phyloP scores from a whole-genome alignment of 1,139 yeast genomes.

The Yamadazyma mexicana region DNA sequence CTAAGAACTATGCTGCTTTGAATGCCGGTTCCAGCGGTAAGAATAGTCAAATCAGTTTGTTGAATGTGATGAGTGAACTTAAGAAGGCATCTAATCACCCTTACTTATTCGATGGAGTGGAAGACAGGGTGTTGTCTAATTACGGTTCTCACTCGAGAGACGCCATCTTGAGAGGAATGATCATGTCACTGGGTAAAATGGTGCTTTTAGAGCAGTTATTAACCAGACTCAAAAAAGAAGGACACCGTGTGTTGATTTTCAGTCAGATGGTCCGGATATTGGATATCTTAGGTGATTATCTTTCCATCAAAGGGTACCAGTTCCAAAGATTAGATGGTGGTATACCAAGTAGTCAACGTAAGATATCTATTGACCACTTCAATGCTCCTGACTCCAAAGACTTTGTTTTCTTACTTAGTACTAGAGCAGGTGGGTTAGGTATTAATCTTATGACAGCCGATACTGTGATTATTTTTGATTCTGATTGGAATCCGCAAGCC shows the following conservation, averaged over 20 bases:
- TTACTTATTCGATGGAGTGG: conserved; percentile 90
- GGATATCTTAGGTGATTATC: conserved; percentile 92
- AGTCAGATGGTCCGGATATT: conserved; percentile 97
- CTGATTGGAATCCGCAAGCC: conserved; percentile 99
- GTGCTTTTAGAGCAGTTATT: conserved; percentile 87
- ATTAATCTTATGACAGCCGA: conserved; percentile 98
- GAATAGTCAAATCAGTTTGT: conserved; percentile 75
- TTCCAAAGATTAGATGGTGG: conserved; percentile 97
- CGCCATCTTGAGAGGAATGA: conserved; percentile 80
- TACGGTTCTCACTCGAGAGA: conserved; percentile 69
- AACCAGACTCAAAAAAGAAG: conserved; percentile 83
- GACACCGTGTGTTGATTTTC: conserved; percentile 92
- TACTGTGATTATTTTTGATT: conserved; percentile 94
- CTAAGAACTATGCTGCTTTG: conserved; percentile 87
- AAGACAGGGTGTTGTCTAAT: conserved; percentile 71
- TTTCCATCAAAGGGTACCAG: conserved; percentile 83
- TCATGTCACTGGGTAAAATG: conserved; percentile 98
- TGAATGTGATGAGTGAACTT: conserved; percentile 92
- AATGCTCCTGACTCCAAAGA: conserved; percentile 93
- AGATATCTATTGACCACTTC: conserved; percentile 94
- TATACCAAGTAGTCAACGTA: conserved; percentile 88
- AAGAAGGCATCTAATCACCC: conserved; percentile 98
- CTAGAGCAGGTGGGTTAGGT: conserved; percentile 99
- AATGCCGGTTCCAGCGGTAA: conserved; percentile 70
- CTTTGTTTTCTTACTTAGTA: conserved; percentile 84